Percentiles rank a stretch among this genome's conserved stretches.
Evolutionary conservation across 805 yeast genomes (phyloP).

Genomic region (Teunomyces cretensis): DNA sequence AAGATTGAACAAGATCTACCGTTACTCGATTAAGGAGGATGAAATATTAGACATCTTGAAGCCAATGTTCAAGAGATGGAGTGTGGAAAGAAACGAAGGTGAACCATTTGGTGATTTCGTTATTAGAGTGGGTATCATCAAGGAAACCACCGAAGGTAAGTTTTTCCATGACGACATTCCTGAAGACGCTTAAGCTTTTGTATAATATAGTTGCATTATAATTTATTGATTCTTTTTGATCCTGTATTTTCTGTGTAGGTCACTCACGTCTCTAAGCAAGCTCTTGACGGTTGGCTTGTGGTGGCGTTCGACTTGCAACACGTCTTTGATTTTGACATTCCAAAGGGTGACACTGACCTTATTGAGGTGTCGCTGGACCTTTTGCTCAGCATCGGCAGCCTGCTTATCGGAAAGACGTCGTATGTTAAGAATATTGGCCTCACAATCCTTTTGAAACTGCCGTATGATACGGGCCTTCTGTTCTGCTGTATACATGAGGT

Average conservation of each 20-base stretch:
- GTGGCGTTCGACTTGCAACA: slow-evolving; percentile 46
- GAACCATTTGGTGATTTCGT: slow-evolving; percentile 96
- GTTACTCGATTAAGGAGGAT: slow-evolving; percentile 86
- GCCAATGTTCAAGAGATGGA: slow-evolving; percentile 93
- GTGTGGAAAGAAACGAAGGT: slow-evolving; percentile 83
- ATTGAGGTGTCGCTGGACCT: slow-evolving; percentile 43
- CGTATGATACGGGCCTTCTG: slow-evolving; percentile 40
- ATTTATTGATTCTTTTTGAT: background rate
- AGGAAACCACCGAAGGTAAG: slow-evolving; percentile 86
- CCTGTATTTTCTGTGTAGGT: slow-evolving; percentile 1
- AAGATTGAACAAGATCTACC: slow-evolving; percentile 84
- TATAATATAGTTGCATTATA: background rate
- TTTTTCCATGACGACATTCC: slow-evolving; percentile 93
- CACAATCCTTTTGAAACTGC: slow-evolving; percentile 23
- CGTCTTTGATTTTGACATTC: slow-evolving; percentile 46
- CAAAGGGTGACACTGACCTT: slow-evolving; percentile 50
- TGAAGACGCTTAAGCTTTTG: slow-evolving; percentile 57
- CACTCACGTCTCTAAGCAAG: slow-evolving; percentile 10
- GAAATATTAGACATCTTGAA: slow-evolving; percentile 75
- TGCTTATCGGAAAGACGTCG: slow-evolving; percentile 21
- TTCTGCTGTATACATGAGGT: slow-evolving; percentile 18
- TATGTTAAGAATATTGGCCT: slow-evolving; percentile 21
- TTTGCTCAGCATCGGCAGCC: slow-evolving; percentile 30
- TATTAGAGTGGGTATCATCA: slow-evolving; percentile 82
- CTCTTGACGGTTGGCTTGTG: slow-evolving; percentile 16